Evolutionary conservation across 2,329 filamentous ascomycete genomes (phyloP), one percentile per base, ranked within the genome.

Genomic region (Aspergillus sp.): DNA sequence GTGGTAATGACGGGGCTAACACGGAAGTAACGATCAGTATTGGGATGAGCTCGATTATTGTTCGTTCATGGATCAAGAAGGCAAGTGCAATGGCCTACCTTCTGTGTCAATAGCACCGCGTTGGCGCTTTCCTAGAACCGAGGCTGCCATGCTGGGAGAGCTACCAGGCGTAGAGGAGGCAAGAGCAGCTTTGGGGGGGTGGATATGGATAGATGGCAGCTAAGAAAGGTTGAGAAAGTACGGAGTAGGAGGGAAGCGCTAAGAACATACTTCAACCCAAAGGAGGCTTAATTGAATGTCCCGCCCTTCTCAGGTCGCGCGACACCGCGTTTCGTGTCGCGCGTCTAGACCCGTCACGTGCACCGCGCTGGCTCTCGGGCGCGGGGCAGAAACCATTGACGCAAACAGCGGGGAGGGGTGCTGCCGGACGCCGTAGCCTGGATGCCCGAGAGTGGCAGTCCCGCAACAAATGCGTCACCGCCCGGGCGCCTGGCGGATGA

Each of bases 121-220:
- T 65, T 73, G 71, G 67, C 79, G 75, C 73, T 81, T 81, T 64
- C 79, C 78, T 59, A 81, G 67, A 55, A 75, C 67, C 57, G 72
- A 71, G 59, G 73, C 71, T 67, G 76, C 71, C 77, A 79, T 79
- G 55, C 52, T 67, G 60, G 62, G 2, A 50, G 60, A 54, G 42
- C 32, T 55, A 56, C 54, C 16, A 18, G 59, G 57, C 54, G 58
- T 59, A 42, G 52, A 61, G 56, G 50, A 50, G 60, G 68, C 60
- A 72, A 68, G 65, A 67, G 62, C 63, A 59, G 51, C 49, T 50
- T 36, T 16, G 26, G 61, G 18, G 46, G 47, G n/a, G 18, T 55
- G 56, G 47, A 45, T n/a, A 53, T 39, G 57, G 31, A 55, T 20
- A 31, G 29, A 52, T 16, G 47, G 32, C 42, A 29, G 49, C 24